Conservation (phyloP, 2,329 filamentous ascomycete species). For the Cercospora sesami region DNA sequence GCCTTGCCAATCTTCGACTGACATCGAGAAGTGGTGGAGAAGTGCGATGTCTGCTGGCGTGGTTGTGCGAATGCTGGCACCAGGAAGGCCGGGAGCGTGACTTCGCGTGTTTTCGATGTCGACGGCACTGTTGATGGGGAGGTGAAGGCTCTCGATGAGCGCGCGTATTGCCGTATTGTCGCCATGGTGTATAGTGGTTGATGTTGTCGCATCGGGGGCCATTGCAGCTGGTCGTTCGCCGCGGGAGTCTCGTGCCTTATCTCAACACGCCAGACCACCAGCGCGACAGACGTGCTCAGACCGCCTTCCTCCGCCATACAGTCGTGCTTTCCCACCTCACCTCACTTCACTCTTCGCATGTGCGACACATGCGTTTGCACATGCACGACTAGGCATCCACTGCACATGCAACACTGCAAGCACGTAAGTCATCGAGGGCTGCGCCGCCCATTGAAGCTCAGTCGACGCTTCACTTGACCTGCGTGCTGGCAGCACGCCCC, state of each 20-base stretch:
- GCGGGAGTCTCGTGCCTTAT: not conserved
- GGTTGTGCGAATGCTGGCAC: conserved; percentile 64
- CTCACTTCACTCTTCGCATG: not conserved
- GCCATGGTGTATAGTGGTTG: conserved; percentile 26
- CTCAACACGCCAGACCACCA: not conserved
- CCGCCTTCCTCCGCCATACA: not conserved
- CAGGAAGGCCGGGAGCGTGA: conserved; percentile 65
- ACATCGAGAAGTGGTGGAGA: conserved; percentile 68
- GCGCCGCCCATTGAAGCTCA: not conserved
- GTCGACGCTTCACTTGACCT: not conserved
- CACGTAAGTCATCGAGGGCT: not conserved
- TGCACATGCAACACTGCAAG: not conserved
- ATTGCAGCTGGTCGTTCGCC: conserved; percentile 1
- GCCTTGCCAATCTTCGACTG: conserved; percentile 84
- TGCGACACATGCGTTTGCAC: not conserved
- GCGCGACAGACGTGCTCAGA: not conserved
- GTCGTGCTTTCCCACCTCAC: not conserved
- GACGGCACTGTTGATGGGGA: conserved; percentile 17
- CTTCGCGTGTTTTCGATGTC: conserved; percentile 16
- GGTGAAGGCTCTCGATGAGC: conserved; percentile 30
- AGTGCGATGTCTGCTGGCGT: conserved; percentile 50
- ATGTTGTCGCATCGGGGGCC: conserved; percentile 5
- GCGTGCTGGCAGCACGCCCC: not conserved
- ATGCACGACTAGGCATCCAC: not conserved
- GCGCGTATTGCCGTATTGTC: conserved; percentile 27